Evolutionary conservation across 208 protist species (phyloP).

Genomic region (Herpetomonas samuelpessoai): DNA sequence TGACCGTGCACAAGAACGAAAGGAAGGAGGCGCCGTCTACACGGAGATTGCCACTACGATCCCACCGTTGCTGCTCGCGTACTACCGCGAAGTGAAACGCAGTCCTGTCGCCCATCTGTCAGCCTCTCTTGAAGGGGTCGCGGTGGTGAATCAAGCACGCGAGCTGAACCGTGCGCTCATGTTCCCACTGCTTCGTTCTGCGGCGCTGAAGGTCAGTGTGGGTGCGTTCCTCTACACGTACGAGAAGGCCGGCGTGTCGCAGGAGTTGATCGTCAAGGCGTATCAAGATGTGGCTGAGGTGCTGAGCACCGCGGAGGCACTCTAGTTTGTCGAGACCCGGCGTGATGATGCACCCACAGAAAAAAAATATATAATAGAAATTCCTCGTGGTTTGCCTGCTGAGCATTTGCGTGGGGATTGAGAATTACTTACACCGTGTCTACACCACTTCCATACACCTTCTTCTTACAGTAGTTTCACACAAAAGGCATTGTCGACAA

Average conservation of each 20-base stretch:
- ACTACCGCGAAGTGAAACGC: constrained; percentile 33
- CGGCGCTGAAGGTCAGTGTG: constrained; percentile 75
- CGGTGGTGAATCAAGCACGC: constrained; percentile 68
- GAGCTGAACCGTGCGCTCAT: constrained; percentile 66
- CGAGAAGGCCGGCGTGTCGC: constrained; percentile 58
- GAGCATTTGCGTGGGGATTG: not conserved
- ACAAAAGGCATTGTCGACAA: no score
- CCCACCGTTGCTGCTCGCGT: constrained; percentile 24
- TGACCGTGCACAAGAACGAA: constrained; percentile 14
- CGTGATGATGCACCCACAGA: not conserved
- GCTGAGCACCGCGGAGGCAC: constrained; percentile 41
- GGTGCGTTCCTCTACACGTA: constrained; percentile 80
- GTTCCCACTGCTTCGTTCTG: constrained; percentile 71
- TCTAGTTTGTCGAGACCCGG: no score
- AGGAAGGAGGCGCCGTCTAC: constrained; percentile 21
- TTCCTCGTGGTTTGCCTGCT: no score
- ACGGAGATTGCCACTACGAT: constrained; percentile 17
- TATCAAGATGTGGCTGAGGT: constrained; percentile 62
- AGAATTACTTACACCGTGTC: not conserved
- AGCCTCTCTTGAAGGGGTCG: constrained; percentile 52
- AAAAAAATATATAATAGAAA: constrained; percentile 9
- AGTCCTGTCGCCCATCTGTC: constrained; percentile 50
- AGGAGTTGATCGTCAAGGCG: constrained; percentile 48
- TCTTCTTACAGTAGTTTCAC: no score
- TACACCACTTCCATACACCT: not conserved